phyloP scores from a whole-genome alignment of 2,329 filamentous ascomycete species.

The Colletotrichum tropicicola region DNA sequence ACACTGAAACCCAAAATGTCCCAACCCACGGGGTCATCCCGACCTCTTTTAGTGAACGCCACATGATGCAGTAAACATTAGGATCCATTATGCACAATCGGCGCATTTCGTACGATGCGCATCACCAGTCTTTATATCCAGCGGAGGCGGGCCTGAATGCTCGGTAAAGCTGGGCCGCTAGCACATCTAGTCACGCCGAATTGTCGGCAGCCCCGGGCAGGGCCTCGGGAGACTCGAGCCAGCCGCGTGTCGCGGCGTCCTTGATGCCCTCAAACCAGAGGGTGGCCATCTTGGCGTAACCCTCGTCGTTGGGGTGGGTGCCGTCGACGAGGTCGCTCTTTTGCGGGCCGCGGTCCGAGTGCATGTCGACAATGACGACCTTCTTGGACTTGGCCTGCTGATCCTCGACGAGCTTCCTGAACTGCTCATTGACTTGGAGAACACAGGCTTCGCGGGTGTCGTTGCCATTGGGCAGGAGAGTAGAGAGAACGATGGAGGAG shows the following conservation, averaged over 20 bases:
- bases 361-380: conserved; percentile 52
- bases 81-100: neutral
- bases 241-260: conserved; percentile 36
- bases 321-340: conserved; percentile 45
- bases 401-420: conserved; percentile 36
- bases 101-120: neutral
- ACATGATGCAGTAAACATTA: conserved; percentile 3
- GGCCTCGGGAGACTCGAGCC: conserved; percentile 33
- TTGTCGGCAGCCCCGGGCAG: conserved; percentile 12
- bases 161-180: conserved; percentile 3
- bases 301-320: conserved; percentile 48
- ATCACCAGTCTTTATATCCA: neutral
- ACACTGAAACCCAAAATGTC: neutral
- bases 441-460: conserved; percentile 38
- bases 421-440: conserved; percentile 43
- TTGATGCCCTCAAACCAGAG: conserved; percentile 43
- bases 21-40: neutral
- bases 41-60: neutral
- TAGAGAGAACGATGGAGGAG: conserved; percentile 48
- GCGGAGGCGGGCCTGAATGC: conserved; percentile 2
- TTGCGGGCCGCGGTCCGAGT: conserved; percentile 39
- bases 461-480: conserved; percentile 44
- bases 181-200: conserved; percentile 1
- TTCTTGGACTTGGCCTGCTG: conserved; percentile 39
- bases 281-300: conserved; percentile 52